These are phyloP conservation scores for Aspergillus sp. DNA, from an alignment of 2,329 filamentous ascomycete genomes.

Conservation along the genomic window DNA sequence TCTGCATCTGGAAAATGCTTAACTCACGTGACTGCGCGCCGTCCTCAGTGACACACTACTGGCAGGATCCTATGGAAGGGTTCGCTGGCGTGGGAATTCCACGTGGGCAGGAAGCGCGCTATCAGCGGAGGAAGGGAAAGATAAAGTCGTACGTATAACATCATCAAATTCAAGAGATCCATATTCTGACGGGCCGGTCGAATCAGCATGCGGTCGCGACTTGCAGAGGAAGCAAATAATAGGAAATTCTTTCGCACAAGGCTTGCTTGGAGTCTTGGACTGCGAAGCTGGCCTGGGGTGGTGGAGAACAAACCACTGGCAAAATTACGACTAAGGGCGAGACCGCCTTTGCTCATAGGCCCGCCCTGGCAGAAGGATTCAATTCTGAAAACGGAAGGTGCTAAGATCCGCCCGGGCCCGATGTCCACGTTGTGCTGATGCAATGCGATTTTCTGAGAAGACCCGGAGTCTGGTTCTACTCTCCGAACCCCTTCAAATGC, in stretches of 20 bases:
- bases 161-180: background rate
- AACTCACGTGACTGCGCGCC: slow-evolving; percentile 16
- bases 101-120: slow-evolving; percentile 23
- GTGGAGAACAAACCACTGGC: background rate
- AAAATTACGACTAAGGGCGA: background rate
- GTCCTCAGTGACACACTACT: background rate
- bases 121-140: slow-evolving; percentile 9
- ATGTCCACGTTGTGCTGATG: background rate
- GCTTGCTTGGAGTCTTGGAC: slow-evolving; percentile 4
- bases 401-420: background rate
- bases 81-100: slow-evolving; percentile 15
- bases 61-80: background rate
- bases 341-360: background rate
- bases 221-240: background rate
- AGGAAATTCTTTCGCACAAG: background rate
- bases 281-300: slow-evolving; percentile 12
- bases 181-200: background rate
- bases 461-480: background rate
- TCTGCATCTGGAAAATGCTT: slow-evolving; percentile 28
- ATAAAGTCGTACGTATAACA: slow-evolving; percentile 9
- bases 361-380: background rate
- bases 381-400: slow-evolving; percentile 14
- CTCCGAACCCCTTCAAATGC: background rate
- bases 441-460: background rate
- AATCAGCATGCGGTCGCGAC: slow-evolving; percentile 2